These are phyloP conservation scores for Neckera pumila DNA, from an alignment of 225 moss, liverwort and hornwort genomes.

Conservation along the genomic window DNA sequence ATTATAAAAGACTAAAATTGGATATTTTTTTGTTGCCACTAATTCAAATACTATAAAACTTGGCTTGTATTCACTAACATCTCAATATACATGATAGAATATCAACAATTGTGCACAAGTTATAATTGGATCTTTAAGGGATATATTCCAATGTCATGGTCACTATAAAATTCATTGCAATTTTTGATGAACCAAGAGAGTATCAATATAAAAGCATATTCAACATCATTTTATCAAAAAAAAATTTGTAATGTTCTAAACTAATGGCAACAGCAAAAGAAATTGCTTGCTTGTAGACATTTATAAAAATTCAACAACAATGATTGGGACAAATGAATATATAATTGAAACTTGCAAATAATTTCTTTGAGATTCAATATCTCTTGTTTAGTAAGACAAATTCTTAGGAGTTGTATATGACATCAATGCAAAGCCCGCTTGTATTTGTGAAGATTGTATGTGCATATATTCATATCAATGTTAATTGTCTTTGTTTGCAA, in stretches of 20 bases:
- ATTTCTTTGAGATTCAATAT: neutral
- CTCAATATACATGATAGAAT: neutral
- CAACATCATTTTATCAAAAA: no score
- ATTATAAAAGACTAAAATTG: no score
- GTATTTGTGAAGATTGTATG: neutral
- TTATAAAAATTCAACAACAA: neutral
- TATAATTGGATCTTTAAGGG: no score
- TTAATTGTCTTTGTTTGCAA: neutral
- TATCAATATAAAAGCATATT: no score
- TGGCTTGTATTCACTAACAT: neutral
- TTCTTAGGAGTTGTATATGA: fast-evolving
- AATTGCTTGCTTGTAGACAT: neutral
- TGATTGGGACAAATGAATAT: neutral
- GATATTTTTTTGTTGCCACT: neutral
- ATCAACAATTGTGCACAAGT: no score
- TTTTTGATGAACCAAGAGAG: neutral
- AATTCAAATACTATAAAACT: neutral
- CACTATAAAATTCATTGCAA: neutral
- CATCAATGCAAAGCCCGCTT: neutral
- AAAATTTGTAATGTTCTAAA: no score
- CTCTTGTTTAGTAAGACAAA: neutral
- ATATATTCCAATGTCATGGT: neutral
- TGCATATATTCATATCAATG: neutral
- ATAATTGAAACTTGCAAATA: neutral
- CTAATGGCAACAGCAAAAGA: neutral